A percentile compares a stretch with the other conserved stretches of the same genome.
phyloP scores from a whole-genome alignment of 345 rosid species.

The sweet orange (Citrus sinensis) region DNA sequence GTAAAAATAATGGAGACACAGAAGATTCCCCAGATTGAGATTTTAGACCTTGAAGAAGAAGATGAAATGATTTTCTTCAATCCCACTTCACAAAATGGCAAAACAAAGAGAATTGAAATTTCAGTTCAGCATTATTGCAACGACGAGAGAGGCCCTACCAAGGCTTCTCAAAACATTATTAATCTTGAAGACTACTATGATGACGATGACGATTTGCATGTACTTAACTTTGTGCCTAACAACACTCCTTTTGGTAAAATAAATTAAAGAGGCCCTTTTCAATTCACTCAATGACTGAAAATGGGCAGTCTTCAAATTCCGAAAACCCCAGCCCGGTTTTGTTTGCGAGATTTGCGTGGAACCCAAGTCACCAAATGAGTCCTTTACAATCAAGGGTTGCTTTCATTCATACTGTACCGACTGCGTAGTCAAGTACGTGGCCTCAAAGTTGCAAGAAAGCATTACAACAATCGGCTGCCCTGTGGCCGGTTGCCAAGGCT shows the following conservation, averaged over 20 bases:
- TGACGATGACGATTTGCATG: no score
- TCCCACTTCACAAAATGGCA: slow-evolving; percentile 25
- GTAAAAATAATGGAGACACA: background rate
- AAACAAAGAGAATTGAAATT: slow-evolving; percentile 27
- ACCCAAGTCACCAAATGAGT: background rate
- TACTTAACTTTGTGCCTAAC: no score
- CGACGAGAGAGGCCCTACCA: slow-evolving; percentile 29
- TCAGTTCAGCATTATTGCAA: slow-evolving; percentile 34
- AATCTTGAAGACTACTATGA: background rate
- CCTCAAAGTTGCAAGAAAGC: no score
- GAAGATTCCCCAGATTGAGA: background rate
- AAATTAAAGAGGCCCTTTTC: background rate
- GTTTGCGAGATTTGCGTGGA: slow-evolving; percentile 31
- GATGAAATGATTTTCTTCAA: background rate
- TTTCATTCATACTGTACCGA: no score
- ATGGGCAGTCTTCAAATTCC: slow-evolving; percentile 1
- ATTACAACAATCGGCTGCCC: slow-evolving; percentile 3
- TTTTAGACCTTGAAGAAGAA: slow-evolving; percentile 21
- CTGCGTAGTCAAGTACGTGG: no score
- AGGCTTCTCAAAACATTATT: slow-evolving; percentile 6
- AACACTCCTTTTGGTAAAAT: no score
- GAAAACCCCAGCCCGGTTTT: background rate
- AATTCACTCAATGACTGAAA: background rate
- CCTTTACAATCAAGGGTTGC: no score
- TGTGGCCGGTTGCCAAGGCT: slow-evolving; percentile 22